phyloP scores from a whole-genome alignment of 306 rosid species.

The Lotus japonicus region DNA sequence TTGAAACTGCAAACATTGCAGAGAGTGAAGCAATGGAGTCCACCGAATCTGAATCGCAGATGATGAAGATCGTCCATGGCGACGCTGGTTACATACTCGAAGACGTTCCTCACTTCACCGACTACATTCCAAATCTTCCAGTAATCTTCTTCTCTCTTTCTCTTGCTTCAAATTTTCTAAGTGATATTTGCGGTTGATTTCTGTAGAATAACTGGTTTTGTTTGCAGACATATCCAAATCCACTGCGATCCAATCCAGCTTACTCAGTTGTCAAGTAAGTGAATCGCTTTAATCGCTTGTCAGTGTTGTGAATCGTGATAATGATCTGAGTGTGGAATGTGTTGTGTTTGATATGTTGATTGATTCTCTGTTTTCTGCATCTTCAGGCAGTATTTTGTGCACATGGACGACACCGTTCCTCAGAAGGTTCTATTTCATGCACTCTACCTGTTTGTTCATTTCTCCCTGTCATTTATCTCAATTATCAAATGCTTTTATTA shows the following conservation, averaged over 20 bases:
- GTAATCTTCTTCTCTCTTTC: slow-evolving; percentile 21
- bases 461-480: neutral
- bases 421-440: slow-evolving; percentile 44
- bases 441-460: slow-evolving; percentile 1
- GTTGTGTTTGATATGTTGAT: neutral
- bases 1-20: neutral
- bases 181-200: too few relatives aligned
- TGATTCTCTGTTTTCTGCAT: slow-evolving; percentile 8
- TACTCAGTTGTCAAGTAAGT: slow-evolving; percentile 93
- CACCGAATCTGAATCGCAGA: slow-evolving; percentile 14
- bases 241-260: slow-evolving; percentile 88
- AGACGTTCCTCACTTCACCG: slow-evolving; percentile 85
- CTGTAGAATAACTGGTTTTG: neutral
- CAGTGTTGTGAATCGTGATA: neutral
- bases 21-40: slow-evolving; percentile 28
- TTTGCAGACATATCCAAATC: slow-evolving; percentile 71
- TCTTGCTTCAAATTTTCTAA: neutral
- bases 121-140: slow-evolving; percentile 59
- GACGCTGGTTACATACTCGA: slow-evolving; percentile 64
- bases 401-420: slow-evolving; percentile 75
- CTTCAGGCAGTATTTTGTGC: slow-evolving; percentile 86
- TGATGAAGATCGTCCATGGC: slow-evolving; percentile 47
- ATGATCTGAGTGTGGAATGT: slow-evolving; percentile 17
- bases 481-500: neutral
- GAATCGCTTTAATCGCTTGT: neutral